Base-by-base conservation (phyloP, 208 protist genomes). In the Acanthamoeba royreba region DNA sequence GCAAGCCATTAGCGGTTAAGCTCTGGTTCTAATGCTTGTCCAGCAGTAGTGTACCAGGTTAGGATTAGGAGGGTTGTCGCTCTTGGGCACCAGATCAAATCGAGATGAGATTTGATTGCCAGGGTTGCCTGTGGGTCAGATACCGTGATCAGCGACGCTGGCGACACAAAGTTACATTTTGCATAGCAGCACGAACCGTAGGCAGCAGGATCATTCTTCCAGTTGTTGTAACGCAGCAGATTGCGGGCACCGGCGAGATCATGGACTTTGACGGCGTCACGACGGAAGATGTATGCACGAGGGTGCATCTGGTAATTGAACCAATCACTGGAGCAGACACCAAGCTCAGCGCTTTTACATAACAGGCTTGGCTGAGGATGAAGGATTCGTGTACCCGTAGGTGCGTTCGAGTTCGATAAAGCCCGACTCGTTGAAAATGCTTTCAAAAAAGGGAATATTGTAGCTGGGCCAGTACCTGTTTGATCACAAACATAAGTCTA, bases 381-480 rank as follows among this genome's bases (percentile, higher is more conserved):
- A 58, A 13, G 25, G 19, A 58, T 25, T 13, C 52, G 52, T 28
- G 55, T 28, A 63, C 55, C 55, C 92, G 92, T 58, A 94, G 46
- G 19, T 94, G 38, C 33, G 45, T 38, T 81, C 25, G 42, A 92
- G 61, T n/a, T 90, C 43, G 33, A 31, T 31, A 58, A 93, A 97
- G 42, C 97, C 97, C 19, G 96, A 95, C 55, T 95, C 61, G 40
- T 97, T 92, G 93, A 96, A 98, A 33, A 98, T 96, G 58, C 96
- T 93, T 22, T 79, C 43, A 83, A 98, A 97, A 63, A 92, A 98
- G 31, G 98, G 98, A 46, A 98, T 95, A 93, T 98, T 98, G 95
- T 98, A 98, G 66, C 94, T 96, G 25, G 97, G 95, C 97, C 97
- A 98, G 94, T 97, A 98, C 5, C 92, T 93, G 15, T 93, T 0